A percentile compares a stretch with the other conserved stretches of the same genome.
Conservation (phyloP, 257 asterid genomes). For the Lithospermum erythrorhizon region DNA sequence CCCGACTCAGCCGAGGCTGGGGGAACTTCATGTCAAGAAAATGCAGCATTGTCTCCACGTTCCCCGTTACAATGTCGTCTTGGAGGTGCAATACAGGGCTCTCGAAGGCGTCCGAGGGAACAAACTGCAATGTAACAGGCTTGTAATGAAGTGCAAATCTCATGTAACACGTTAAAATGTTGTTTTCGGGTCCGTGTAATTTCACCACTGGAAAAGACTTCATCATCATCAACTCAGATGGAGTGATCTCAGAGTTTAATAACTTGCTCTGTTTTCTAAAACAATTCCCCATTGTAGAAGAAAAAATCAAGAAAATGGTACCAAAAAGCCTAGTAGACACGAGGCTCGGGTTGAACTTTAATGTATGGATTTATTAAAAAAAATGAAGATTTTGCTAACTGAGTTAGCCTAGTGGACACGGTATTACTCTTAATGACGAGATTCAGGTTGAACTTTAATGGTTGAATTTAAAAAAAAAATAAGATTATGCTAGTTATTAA, state of each 20-base stretch:
- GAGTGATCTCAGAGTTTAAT: constrained; percentile 69
- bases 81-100: constrained; percentile 51
- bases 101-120: constrained; percentile 46
- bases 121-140: constrained; percentile 54
- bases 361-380: not conserved
- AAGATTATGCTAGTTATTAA: too few species aligned
- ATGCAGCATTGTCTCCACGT: constrained; percentile 50
- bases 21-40: constrained; percentile 80
- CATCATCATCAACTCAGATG: constrained; percentile 41
- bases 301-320: constrained; percentile 8
- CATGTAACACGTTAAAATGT: constrained; percentile 60
- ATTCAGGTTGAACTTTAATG: too few species aligned
- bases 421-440: too few species aligned
- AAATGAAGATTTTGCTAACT: too few species aligned
- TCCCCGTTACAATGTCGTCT: constrained; percentile 72
- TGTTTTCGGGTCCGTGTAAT: constrained; percentile 61
- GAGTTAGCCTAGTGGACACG: too few species aligned
- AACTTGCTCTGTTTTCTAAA: constrained; percentile 37
- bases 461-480: too few species aligned
- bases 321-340: not conserved
- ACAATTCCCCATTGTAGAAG: constrained; percentile 64
- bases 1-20: constrained; percentile 45
- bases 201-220: constrained; percentile 37
- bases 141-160: constrained; percentile 73
- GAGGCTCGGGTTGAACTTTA: not conserved